phyloP scores from a whole-genome alignment of 2,329 filamentous ascomycete genomes.

The Fusarium succisae region DNA sequence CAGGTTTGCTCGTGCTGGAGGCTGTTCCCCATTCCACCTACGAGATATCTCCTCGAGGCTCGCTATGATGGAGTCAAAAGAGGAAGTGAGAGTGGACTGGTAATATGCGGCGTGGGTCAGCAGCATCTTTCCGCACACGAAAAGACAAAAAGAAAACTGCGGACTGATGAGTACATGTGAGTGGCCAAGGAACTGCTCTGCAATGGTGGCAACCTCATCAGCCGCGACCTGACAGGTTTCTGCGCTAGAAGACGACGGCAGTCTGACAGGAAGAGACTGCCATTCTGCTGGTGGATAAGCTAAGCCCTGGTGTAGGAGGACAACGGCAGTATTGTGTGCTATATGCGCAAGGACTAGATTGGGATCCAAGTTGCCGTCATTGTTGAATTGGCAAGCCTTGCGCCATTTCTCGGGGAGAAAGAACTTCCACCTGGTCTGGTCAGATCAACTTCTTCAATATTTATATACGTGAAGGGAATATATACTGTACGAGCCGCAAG shows the following conservation, averaged over 20 bases:
- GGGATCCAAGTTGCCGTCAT: slow-evolving; percentile 52
- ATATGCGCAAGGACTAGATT: slow-evolving; percentile 46
- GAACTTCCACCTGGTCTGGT: slow-evolving; percentile 55
- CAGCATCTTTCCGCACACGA: slow-evolving; percentile 28
- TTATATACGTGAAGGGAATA: fast-evolving
- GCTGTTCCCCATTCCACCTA: slow-evolving; percentile 19
- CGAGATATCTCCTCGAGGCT: slow-evolving; percentile 17
- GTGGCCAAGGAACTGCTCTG: slow-evolving; percentile 14
- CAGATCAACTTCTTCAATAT: fast-evolving
- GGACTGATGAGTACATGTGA: slow-evolving; percentile 18
- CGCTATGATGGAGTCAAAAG: slow-evolving; percentile 17
- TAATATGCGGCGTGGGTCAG: slow-evolving; percentile 22
- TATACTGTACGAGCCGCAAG: slow-evolving; percentile 52
- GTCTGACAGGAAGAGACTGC: slow-evolving; percentile 14
- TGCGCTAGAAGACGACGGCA: slow-evolving; percentile 27
- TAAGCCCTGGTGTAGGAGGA: slow-evolving; percentile 38
- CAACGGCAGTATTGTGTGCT: slow-evolving; percentile 38
- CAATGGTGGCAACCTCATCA: slow-evolving; percentile 21
- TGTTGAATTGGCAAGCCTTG: slow-evolving; percentile 51
- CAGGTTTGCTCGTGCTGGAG: slow-evolving; percentile 1
- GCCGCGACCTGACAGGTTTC: slow-evolving; percentile 31
- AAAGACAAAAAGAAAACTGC: slow-evolving; percentile 31
- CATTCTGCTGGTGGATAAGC: slow-evolving; percentile 35
- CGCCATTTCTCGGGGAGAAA: slow-evolving; percentile 56
- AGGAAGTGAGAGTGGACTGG: not conserved